Percentiles rank a stretch among this genome's conserved stretches.
Conservation (phyloP, 75 land plant genomes). For the Chamaecyparis obtusa region DNA sequence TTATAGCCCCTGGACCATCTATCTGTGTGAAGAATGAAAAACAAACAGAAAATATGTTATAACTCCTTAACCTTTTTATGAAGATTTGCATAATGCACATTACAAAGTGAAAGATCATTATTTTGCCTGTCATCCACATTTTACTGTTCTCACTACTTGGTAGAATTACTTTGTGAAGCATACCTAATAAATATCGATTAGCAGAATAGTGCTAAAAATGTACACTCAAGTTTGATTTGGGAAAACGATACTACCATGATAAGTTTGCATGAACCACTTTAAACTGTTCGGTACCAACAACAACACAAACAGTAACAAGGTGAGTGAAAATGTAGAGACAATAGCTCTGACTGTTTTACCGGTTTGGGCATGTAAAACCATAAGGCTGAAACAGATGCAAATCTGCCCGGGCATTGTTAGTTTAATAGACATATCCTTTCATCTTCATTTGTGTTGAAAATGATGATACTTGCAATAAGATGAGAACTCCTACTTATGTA, state of each 20-base stretch:
- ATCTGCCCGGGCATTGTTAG: neutral
- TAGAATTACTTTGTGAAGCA: neutral
- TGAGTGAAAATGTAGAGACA: neutral
- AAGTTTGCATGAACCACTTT: neutral
- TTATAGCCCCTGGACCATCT: slow-evolving; percentile 45
- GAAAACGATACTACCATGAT: neutral
- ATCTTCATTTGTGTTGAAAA: neutral
- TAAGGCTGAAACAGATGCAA: neutral
- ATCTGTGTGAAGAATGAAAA: slow-evolving; percentile 42
- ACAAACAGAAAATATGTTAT: neutral
- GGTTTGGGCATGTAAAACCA: neutral
- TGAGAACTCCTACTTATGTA: neutral
- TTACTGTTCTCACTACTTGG: neutral
- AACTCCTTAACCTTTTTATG: neutral
- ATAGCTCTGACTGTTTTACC: neutral
- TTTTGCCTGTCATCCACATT: neutral
- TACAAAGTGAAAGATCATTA: neutral
- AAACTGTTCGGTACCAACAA: too few relatives aligned
- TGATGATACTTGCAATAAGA: neutral
- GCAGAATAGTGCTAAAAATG: neutral
- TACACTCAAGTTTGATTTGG: neutral
- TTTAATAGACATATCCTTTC: neutral
- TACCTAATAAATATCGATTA: neutral
- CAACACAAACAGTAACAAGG: neutral
- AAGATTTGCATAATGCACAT: neutral